Percentiles rank a stretch among this genome's conserved stretches.
These are phyloP conservation scores for Stropharia rugosoannulata DNA, from an alignment of 768 basidiomycete species.

Conservation along the genomic window DNA sequence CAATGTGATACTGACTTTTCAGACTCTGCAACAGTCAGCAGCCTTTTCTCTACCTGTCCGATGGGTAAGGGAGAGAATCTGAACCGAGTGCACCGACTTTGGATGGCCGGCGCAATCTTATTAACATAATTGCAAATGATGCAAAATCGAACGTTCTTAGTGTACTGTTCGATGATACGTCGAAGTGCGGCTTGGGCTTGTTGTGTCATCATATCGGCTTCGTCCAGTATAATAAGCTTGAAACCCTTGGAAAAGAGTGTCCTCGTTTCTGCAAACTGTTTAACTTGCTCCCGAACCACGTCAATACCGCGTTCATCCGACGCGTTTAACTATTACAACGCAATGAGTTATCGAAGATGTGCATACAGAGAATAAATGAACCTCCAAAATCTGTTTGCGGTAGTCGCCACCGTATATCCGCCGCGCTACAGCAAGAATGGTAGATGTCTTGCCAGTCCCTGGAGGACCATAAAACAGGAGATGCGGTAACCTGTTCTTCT, in stretches of 20 bases:
- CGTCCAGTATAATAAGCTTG: constrained; percentile 97
- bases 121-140: constrained; percentile 99
- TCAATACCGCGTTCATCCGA: constrained; percentile 99
- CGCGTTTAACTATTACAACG: constrained; percentile 74
- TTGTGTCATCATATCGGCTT: constrained; percentile 99
- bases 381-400: constrained; percentile 93
- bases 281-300: constrained; percentile 98
- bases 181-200: constrained; percentile 96
- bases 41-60: constrained; percentile 78
- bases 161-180: constrained; percentile 97
- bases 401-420: constrained; percentile 89
- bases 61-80: constrained; percentile 93
- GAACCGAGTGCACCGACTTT: constrained; percentile 97
- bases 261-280: constrained; percentile 95
- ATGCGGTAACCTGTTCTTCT: constrained; percentile 92
- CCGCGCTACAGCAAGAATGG: constrained; percentile 92
- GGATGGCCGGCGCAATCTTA: constrained; percentile 97
- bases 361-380: constrained; percentile 22
- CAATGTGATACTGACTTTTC: constrained; percentile 63
- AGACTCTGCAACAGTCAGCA: constrained; percentile 74
- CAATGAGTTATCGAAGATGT: background rate
- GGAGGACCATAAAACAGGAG: constrained; percentile 97
- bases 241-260: constrained; percentile 90
- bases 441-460: constrained; percentile 97
- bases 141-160: constrained; percentile 97